phyloP scores from a whole-genome alignment of 139 green algal species.

The Coccomyxa sp. region DNA sequence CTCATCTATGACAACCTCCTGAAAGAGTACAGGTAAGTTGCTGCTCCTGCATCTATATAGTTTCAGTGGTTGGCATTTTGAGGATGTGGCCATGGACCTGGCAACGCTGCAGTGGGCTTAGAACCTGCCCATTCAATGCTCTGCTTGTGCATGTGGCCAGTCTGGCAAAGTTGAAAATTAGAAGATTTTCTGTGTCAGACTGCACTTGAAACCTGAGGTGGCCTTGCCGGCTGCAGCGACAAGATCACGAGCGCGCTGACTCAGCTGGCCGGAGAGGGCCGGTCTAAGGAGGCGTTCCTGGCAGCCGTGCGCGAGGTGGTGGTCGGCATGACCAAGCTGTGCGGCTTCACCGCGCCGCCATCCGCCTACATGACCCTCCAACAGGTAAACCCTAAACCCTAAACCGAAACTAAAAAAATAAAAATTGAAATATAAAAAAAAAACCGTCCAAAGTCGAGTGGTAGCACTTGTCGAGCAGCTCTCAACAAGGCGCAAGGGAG shows the following conservation, averaged over 20 bases:
- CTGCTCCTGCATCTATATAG: no score
- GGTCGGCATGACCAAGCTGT: background rate
- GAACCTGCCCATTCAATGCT: background rate
- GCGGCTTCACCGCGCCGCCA: background rate
- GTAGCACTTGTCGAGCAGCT: no score
- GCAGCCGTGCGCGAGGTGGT: slow-evolving; percentile 2
- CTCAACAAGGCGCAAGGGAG: no score
- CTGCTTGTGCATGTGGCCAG: background rate
- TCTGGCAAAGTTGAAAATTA: no score
- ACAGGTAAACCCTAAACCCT: background rate
- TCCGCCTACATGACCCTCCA: background rate
- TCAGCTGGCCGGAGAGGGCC: slow-evolving; percentile 8
- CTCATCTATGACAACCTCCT: slow-evolving; percentile 1
- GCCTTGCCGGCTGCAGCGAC: background rate
- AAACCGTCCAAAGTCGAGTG: no score
- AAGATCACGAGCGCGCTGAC: slow-evolving; percentile 9
- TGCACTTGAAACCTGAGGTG: background rate
- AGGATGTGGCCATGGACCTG: no score
- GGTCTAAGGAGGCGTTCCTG: background rate
- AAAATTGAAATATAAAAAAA: no score
- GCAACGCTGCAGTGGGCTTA: no score
- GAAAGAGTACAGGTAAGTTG: background rate
- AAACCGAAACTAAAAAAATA: no score
- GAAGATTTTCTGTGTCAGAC: background rate
- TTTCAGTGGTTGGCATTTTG: no score